Evolutionary conservation across 805 yeast species (phyloP).

Genomic region (Spathaspora boniae): DNA sequence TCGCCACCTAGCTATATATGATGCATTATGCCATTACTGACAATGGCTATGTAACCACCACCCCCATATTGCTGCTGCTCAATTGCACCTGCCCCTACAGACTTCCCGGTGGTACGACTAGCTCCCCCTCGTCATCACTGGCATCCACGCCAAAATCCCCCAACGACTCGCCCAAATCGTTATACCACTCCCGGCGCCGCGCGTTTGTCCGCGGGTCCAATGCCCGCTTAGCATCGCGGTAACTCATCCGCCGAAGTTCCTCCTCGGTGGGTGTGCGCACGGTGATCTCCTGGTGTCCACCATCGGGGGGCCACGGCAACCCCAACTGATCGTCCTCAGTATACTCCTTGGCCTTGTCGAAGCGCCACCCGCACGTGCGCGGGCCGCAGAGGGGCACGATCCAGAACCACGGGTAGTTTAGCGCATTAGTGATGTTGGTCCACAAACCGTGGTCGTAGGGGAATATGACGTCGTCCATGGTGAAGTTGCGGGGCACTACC

Average conservation of each 20-base stretch:
- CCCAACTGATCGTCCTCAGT: slow-evolving; percentile 55
- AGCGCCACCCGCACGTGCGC: slow-evolving; percentile 55
- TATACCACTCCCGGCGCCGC: slow-evolving; percentile 57
- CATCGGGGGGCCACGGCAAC: slow-evolving; percentile 94
- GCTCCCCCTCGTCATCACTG: slow-evolving; percentile 48
- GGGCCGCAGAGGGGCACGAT: slow-evolving; percentile 69
- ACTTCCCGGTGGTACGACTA: too few relatives aligned
- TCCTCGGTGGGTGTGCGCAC: slow-evolving; percentile 16
- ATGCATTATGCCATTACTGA: too few relatives aligned
- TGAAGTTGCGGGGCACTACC: slow-evolving; percentile 36
- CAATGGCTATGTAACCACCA: too few relatives aligned
- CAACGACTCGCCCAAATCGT: slow-evolving; percentile 78
- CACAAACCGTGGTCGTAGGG: slow-evolving; percentile 76
- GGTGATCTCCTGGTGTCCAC: slow-evolving; percentile 44
- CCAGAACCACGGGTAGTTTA: slow-evolving; percentile 71
- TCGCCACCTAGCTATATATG: too few relatives aligned
- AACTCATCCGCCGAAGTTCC: slow-evolving; percentile 7
- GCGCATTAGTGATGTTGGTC: slow-evolving; percentile 46
- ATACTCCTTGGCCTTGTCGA: slow-evolving; percentile 49
- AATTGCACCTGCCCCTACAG: too few relatives aligned
- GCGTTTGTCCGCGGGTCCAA: slow-evolving; percentile 35
- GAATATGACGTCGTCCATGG: slow-evolving; percentile 66
- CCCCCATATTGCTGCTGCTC: too few relatives aligned
- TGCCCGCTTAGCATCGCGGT: slow-evolving; percentile 24
- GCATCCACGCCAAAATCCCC: slow-evolving; percentile 86